Base-by-base conservation (phyloP, 148 eudicot species). In the Persicaria tinctoria region DNA sequence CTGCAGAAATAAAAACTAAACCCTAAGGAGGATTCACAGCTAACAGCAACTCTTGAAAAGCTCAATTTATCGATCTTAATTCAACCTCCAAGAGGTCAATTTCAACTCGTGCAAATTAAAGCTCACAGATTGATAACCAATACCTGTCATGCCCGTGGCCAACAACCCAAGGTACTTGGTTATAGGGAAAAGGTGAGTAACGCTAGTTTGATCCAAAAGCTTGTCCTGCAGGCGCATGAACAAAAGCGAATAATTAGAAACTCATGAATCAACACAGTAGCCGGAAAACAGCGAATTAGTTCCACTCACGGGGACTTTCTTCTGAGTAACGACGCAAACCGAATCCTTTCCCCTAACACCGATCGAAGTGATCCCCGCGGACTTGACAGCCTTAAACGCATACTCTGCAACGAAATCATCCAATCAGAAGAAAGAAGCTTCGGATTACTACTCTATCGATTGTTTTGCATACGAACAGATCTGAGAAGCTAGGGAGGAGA, bases 111-210 rank as follows among this genome's bases (percentile, higher is more conserved):
- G 11, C 51, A 14, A 23, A 14, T 32, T 72, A 72, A 70, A 46
- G 27, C 47, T 45, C 51, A 23, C 16, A 71, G 74, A 47, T 6
- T 44, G 1, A 27, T 16, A 18, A 79, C 17, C 41, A 54, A 32
- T 27, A 59, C 99, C 99, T 78, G 99, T 95, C 81, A 91, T 92
- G 81, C 99, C 98, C 73, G 97, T 96, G 59, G 99, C 99, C 80
- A 96, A 85, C 55, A 96, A 74, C 20, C 99, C 99, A 70, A 96
- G 79, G 78, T 47, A 85, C 86, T 96, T 90, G 0, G 97, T 92
- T 60, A 95, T 77, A 5, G 94, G 87, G 56, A 95, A 92, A 72
- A 95, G 84, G 73, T 92, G 97, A 0, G 92, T 85, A 51, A 95
- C 94, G 76, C 99, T 92, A 54, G 97, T 89, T 83, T 93, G 93